phyloP scores from a whole-genome alignment of 257 asterid genomes.

The Primulina huaijiensis region DNA sequence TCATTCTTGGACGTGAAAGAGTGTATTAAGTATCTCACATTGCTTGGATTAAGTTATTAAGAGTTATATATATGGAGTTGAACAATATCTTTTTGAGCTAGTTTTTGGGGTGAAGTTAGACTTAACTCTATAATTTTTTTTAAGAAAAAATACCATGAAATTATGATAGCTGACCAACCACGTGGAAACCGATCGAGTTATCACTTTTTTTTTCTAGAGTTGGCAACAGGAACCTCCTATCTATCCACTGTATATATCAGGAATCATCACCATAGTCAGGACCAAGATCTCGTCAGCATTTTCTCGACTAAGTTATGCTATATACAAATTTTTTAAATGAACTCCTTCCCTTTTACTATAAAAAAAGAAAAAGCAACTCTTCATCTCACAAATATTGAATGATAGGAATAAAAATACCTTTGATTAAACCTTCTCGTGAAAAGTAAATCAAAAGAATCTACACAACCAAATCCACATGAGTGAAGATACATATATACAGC shows the following conservation, averaged over 20 bases:
- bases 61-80: too few species aligned
- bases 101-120: too few species aligned
- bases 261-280: background rate
- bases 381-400: conserved; percentile 18
- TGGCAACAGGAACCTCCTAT: background rate
- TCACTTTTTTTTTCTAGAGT: background rate
- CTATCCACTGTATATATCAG: background rate
- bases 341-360: background rate
- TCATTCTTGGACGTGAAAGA: too few species aligned
- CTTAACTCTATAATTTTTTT: too few species aligned
- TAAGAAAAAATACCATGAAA: too few species aligned
- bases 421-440: background rate
- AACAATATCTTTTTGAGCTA: too few species aligned
- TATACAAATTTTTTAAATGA: too few species aligned
- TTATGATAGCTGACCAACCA: too few species aligned
- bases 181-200: background rate
- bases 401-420: conserved; percentile 7
- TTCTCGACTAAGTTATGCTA: background rate
- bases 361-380: background rate
- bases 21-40: too few species aligned
- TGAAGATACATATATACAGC: conserved; percentile 21
- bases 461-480: conserved; percentile 29
- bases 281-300: background rate
- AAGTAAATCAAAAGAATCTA: conserved; percentile 25
- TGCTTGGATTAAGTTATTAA: too few species aligned